A percentile compares a stretch with the other conserved stretches of the same genome.
These are phyloP conservation scores for Neonectria coccinea DNA, from an alignment of 2,329 filamentous ascomycete species.

Conservation along the genomic window DNA sequence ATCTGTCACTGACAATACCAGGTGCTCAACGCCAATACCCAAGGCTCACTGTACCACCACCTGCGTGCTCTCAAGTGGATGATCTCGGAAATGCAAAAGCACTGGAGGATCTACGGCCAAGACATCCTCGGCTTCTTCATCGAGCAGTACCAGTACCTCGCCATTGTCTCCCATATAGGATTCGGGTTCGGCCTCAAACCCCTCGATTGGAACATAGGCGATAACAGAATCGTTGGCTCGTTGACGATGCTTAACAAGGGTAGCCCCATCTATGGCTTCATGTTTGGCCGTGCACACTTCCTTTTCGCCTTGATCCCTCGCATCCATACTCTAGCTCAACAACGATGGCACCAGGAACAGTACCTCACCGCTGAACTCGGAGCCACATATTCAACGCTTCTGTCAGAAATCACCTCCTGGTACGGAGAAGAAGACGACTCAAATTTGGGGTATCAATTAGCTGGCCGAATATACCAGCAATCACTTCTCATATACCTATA, in stretches of 20 bases:
- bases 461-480: conserved; percentile 20
- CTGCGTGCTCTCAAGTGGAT: conserved; percentile 23
- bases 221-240: not conserved
- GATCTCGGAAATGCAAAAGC: conserved; percentile 25
- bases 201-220: not conserved
- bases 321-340: conserved; percentile 17
- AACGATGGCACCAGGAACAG: not conserved
- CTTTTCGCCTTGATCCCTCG: conserved; percentile 22
- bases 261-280: conserved; percentile 25
- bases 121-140: conserved; percentile 20
- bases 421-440: conserved; percentile 3
- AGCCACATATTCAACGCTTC: not conserved
- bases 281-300: conserved; percentile 20
- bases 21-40: conserved; percentile 23
- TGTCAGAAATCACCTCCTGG: conserved; percentile 12
- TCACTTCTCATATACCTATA: conserved; percentile 13
- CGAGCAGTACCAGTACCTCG: conserved; percentile 24
- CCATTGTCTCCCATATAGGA: conserved; percentile 20
- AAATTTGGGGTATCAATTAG: conserved; percentile 15
- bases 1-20: not conserved
- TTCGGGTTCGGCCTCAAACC: conserved; percentile 14
- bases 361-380: not conserved
- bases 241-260: conserved; percentile 18
- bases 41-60: conserved; percentile 22
- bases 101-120: conserved; percentile 11